Percentiles rank a stretch among this genome's conserved stretches.
phyloP scores from a whole-genome alignment of 225 moss, liverwort and hornwort genomes.

The Polytrichum formosum region DNA sequence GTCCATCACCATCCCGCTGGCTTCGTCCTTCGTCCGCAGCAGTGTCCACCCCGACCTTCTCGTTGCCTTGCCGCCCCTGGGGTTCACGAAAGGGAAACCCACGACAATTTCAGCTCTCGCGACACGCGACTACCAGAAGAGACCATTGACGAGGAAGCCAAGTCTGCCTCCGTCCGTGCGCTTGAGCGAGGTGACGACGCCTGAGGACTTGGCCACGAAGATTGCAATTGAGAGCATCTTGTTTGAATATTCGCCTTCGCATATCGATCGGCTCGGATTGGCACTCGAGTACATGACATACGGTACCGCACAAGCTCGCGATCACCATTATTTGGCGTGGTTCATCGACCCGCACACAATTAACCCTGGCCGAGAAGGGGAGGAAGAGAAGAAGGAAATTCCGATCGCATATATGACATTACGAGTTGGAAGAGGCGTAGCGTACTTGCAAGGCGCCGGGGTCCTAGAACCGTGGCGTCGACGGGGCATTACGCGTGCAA shows the following conservation, averaged over 20 bases:
- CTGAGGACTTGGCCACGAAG: neutral
- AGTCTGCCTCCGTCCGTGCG: neutral
- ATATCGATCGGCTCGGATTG: neutral
- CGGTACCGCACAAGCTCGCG: neutral
- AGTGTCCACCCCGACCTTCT: neutral
- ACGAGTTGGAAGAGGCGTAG: slow-evolving; percentile 2
- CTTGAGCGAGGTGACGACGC: neutral
- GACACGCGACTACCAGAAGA: neutral
- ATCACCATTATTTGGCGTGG: slow-evolving; percentile 3
- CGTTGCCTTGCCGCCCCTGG: neutral
- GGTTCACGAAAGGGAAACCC: neutral
- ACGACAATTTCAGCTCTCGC: neutral
- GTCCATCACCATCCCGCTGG: slow-evolving; percentile 1
- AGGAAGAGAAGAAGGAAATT: neutral
- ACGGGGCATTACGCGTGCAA: slow-evolving; percentile 1
- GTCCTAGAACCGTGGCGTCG: slow-evolving; percentile 2
- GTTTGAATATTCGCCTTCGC: neutral
- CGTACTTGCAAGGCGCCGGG: slow-evolving; percentile 2
- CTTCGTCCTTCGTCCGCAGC: neutral
- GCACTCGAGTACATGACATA: slow-evolving; percentile 2
- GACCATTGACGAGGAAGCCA: neutral
- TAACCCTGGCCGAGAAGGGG: neutral
- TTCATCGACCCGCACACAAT: neutral
- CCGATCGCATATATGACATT: neutral
- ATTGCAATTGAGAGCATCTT: neutral